Conservation (phyloP, 495 filamentous ascomycete species). For the Aspergillus panamensis region DNA sequence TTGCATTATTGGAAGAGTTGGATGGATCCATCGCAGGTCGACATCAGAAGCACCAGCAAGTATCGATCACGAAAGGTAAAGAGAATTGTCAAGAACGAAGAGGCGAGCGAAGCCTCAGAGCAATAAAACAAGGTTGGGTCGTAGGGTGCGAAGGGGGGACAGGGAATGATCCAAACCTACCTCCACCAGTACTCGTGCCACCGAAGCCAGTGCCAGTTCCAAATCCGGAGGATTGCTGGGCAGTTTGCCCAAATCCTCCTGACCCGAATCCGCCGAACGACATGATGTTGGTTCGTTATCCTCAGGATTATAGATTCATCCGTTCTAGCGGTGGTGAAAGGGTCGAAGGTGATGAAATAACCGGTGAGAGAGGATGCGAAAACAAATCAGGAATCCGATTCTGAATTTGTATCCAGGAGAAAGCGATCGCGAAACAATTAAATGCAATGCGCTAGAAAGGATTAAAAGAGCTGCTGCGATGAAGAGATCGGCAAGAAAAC, state of each 20-base stretch:
- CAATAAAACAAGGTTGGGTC: conserved; percentile 18
- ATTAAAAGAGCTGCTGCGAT: not conserved
- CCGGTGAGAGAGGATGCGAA: conserved; percentile 7
- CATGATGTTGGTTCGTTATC: conserved; percentile 38
- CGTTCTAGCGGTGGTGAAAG: conserved; percentile 20
- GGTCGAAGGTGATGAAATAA: not conserved
- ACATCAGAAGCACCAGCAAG: conserved; percentile 36
- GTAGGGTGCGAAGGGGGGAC: not conserved
- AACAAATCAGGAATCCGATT: not conserved
- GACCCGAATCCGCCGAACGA: conserved; percentile 34
- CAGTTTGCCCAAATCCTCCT: conserved; percentile 58
- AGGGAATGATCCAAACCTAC: conserved; percentile 44
- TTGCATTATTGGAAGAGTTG: conserved; percentile 14
- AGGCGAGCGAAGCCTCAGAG: conserved; percentile 12
- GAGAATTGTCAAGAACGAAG: conserved; percentile 17
- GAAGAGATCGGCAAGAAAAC: conserved; percentile 3
- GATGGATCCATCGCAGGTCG: conserved; percentile 33
- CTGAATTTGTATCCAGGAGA: not conserved
- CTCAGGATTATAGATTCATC: conserved; percentile 36
- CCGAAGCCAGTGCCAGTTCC: conserved; percentile 41
- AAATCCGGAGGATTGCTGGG: conserved; percentile 54
- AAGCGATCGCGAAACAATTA: not conserved
- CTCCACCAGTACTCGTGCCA: conserved; percentile 38
- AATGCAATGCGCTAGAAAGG: conserved; percentile 11
- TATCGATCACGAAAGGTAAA: conserved; percentile 21